A percentile compares a stretch with the other conserved stretches of the same genome.
phyloP scores from a whole-genome alignment of 164 flowering plant species.

The Litsea cubeba region DNA sequence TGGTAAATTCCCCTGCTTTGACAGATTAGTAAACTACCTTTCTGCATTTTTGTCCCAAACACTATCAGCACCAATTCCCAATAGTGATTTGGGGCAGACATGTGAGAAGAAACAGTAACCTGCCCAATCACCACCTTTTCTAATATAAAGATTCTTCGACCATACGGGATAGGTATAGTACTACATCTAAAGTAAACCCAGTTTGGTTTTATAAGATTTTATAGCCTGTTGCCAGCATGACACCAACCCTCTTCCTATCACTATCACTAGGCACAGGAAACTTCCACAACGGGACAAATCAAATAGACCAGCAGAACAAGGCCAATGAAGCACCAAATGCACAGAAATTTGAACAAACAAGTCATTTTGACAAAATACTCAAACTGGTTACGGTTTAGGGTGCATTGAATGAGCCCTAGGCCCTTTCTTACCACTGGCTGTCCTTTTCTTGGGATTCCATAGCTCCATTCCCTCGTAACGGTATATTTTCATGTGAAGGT shows the following conservation, averaged over 20 bases:
- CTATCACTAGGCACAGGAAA: no score
- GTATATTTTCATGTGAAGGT: slow-evolving; percentile 92
- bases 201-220: no score
- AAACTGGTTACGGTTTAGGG: not conserved
- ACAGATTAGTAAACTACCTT: not conserved
- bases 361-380: not conserved
- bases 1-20: not conserved
- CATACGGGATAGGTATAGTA: no score
- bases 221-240: not conserved
- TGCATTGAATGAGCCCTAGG: not conserved
- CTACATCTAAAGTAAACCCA: no score
- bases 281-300: no score
- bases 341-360: no score
- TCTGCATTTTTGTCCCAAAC: not conserved
- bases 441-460: slow-evolving; percentile 65
- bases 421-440: slow-evolving; percentile 62
- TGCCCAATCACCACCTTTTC: not conserved
- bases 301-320: no score
- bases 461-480: slow-evolving; percentile 84
- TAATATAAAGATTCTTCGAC: no score
- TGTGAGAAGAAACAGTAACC: not conserved
- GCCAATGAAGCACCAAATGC: not conserved
- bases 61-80: not conserved
- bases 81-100: not conserved
- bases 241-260: no score